Conservation (phyloP, 2,329 filamentous ascomycete genomes). For the Venturiaceae sp. region DNA sequence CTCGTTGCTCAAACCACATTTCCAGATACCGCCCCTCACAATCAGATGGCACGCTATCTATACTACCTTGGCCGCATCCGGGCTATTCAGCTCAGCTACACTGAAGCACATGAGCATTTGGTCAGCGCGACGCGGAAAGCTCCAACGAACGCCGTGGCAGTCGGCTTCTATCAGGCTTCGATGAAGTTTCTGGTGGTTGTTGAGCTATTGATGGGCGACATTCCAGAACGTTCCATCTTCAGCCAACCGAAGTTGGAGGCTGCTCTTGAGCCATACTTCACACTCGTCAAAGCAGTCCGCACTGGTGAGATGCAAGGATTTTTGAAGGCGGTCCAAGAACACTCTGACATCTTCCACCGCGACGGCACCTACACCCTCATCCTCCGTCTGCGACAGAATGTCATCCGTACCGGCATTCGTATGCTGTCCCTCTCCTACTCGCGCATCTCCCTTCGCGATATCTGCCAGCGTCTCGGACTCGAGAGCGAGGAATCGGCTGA, state of each 20-base stretch:
- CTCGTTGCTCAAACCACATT: slow-evolving; percentile 94
- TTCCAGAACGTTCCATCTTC: slow-evolving; percentile 91
- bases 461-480: slow-evolving; percentile 87
- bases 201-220: slow-evolving; percentile 96
- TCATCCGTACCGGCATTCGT: slow-evolving; percentile 97
- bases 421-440: slow-evolving; percentile 99
- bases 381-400: slow-evolving; percentile 89
- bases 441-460: slow-evolving; percentile 91
- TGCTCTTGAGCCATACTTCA: slow-evolving; percentile 83
- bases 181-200: slow-evolving; percentile 96
- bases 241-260: slow-evolving; percentile 79
- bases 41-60: slow-evolving; percentile 92
- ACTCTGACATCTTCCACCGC: slow-evolving; percentile 77
- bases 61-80: slow-evolving; percentile 97
- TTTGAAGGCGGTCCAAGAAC: slow-evolving; percentile 70
- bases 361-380: slow-evolving; percentile 95
- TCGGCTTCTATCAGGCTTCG: slow-evolving; percentile 91
- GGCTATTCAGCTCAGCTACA: slow-evolving; percentile 93
- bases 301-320: slow-evolving; percentile 96
- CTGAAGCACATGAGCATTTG: slow-evolving; percentile 90
- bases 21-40: slow-evolving; percentile 88
- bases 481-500: slow-evolving; percentile 96
- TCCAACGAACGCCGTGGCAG: slow-evolving; percentile 77
- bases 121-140: slow-evolving; percentile 92
- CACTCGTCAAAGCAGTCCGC: slow-evolving; percentile 88